phyloP scores from a whole-genome alignment of 805 yeast species.

The Komagataella populi region DNA sequence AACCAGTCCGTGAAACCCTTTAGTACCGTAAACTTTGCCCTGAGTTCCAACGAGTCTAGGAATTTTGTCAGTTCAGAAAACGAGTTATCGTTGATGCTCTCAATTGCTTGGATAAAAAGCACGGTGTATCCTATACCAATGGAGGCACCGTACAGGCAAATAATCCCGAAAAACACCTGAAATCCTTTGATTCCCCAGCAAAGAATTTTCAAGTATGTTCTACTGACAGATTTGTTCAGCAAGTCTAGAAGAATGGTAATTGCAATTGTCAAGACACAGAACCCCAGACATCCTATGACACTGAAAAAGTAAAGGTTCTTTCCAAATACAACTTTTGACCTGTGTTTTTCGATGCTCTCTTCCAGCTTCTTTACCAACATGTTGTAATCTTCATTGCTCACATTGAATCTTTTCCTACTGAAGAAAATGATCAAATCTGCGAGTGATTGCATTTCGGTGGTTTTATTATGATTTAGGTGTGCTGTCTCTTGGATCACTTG shows the following conservation, averaged over 20 bases:
- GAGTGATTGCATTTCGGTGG: background rate
- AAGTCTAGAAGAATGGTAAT: background rate
- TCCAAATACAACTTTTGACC: background rate
- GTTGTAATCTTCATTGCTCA: background rate
- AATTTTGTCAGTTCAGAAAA: background rate
- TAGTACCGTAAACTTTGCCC: background rate
- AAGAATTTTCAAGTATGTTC: background rate
- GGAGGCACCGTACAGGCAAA: background rate
- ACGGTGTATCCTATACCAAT: background rate
- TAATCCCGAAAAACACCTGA: background rate
- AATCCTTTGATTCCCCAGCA: background rate
- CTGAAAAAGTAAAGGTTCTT: background rate
- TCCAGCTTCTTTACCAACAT: background rate
- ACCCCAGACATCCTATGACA: background rate
- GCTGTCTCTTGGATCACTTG: background rate
- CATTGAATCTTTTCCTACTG: background rate
- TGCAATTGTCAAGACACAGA: background rate
- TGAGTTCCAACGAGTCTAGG: background rate
- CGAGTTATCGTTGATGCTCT: background rate
- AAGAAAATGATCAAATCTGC: constrained; percentile 1
- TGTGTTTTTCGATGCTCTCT: background rate
- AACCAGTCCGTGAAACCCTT: background rate
- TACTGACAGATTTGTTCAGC: background rate
- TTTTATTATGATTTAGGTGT: background rate
- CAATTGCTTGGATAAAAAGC: background rate